A percentile compares a stretch with the other conserved stretches of the same genome.
These are phyloP conservation scores for Serendipita sp. DNA, from an alignment of 768 basidiomycete species.

Conservation along the genomic window DNA sequence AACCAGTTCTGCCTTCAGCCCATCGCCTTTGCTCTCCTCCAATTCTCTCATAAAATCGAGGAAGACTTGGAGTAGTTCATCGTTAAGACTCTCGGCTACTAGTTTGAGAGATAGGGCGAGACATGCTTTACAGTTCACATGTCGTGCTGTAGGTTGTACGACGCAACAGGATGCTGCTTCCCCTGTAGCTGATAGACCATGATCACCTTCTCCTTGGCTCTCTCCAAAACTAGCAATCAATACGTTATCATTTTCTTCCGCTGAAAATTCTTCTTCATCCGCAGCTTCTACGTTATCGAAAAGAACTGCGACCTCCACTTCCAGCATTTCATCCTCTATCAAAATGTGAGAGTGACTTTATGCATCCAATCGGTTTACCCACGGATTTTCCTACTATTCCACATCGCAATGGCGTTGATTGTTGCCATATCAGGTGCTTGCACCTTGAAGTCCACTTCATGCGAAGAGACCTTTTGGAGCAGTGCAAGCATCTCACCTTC, in stretches of 20 bases:
- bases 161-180: not conserved
- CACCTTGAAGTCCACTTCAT: slow-evolving; percentile 57
- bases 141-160: not conserved
- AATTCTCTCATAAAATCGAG: not conserved
- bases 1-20: not conserved
- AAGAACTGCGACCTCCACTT: not conserved
- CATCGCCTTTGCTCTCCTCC: not conserved
- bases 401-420: slow-evolving; percentile 44
- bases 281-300: not conserved
- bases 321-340: not conserved
- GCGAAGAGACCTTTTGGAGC: slow-evolving; percentile 66
- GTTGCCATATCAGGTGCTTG: slow-evolving; percentile 46
- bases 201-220: not conserved
- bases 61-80: not conserved
- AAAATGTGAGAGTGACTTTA: not conserved
- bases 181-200: not conserved
- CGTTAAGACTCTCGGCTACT: not conserved
- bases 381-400: slow-evolving; percentile 87
- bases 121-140: not conserved
- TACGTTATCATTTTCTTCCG: not conserved
- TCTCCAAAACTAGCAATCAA: too few species aligned
- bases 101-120: not conserved
- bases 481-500: slow-evolving; percentile 71
- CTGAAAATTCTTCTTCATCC: not conserved
- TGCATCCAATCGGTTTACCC: slow-evolving; percentile 10